phyloP scores from a whole-genome alignment of 345 rosid genomes.

The Moricandia moricandioides region DNA sequence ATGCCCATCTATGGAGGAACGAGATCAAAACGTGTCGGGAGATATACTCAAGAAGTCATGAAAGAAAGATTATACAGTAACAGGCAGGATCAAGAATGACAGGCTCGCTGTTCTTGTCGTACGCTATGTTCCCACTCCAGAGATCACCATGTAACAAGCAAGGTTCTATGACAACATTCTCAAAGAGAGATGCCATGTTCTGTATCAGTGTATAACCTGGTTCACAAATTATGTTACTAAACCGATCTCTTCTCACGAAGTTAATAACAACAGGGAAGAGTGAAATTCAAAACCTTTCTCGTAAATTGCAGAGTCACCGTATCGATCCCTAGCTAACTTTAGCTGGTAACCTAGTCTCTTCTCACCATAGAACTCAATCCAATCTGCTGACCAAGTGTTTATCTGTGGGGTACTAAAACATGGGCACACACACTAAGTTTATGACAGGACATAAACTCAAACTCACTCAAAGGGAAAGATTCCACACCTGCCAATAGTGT shows the following conservation, averaged over 20 bases:
- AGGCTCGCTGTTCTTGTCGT: slow-evolving; percentile 76
- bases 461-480: neutral
- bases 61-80: slow-evolving; percentile 55
- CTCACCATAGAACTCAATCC: slow-evolving; percentile 83
- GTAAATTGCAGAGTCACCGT: slow-evolving; percentile 68
- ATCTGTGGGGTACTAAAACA: slow-evolving; percentile 69
- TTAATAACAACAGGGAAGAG: neutral
- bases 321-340: slow-evolving; percentile 63
- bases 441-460: neutral
- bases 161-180: slow-evolving; percentile 59
- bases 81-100: slow-evolving; percentile 97
- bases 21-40: neutral
- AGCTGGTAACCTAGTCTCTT: slow-evolving; percentile 88
- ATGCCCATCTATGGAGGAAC: slow-evolving; percentile 65
- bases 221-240: slow-evolving; percentile 6
- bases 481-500: slow-evolving; percentile 73
- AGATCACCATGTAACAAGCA: slow-evolving; percentile 96
- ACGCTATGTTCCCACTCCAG: slow-evolving; percentile 91
- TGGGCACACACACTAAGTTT: neutral
- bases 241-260: neutral
- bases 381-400: slow-evolving; percentile 82
- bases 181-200: slow-evolving; percentile 74
- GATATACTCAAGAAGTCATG: neutral
- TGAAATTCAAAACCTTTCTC: slow-evolving; percentile 56
- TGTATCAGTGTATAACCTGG: slow-evolving; percentile 75